Evolutionary conservation across 495 filamentous ascomycete genomes (phyloP).

Genomic region (Lepraria neglecta): DNA sequence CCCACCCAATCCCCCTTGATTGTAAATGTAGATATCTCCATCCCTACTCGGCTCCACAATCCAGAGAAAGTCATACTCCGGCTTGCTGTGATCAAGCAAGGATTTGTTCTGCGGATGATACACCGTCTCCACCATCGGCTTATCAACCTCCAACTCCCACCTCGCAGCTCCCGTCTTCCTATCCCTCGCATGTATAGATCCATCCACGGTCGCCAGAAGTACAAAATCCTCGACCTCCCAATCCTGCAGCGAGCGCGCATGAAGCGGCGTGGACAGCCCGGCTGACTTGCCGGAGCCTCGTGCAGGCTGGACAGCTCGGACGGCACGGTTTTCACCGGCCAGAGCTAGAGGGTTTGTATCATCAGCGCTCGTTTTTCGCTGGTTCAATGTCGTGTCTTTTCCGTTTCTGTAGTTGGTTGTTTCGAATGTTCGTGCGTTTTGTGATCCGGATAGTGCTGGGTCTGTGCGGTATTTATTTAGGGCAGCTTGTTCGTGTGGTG

Average conservation of each 20-base stretch:
- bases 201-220: conserved; percentile 98
- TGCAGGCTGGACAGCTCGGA: conserved; percentile 73
- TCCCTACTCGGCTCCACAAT: conserved; percentile 89
- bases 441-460: conserved; percentile 15
- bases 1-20: conserved; percentile 53
- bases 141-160: conserved; percentile 77
- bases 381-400: conserved; percentile 38
- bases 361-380: conserved; percentile 68
- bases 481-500: conserved; percentile 31
- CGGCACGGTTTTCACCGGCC: conserved; percentile 62
- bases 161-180: conserved; percentile 72
- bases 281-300: conserved; percentile 55
- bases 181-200: conserved; percentile 88
- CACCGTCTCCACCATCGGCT: conserved; percentile 82
- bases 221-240: conserved; percentile 99
- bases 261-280: conserved; percentile 71
- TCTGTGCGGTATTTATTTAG: conserved; percentile 31
- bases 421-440: conserved; percentile 24
- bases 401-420: conserved; percentile 35
- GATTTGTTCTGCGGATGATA: conserved; percentile 72
- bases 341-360: conserved; percentile 91
- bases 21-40: conserved; percentile 84
- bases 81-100: conserved; percentile 44
- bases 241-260: conserved; percentile 93
- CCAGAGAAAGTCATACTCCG: conserved; percentile 85